Base-by-base conservation (phyloP, 768 basidiomycete species). In the Filobasidium floriforme region DNA sequence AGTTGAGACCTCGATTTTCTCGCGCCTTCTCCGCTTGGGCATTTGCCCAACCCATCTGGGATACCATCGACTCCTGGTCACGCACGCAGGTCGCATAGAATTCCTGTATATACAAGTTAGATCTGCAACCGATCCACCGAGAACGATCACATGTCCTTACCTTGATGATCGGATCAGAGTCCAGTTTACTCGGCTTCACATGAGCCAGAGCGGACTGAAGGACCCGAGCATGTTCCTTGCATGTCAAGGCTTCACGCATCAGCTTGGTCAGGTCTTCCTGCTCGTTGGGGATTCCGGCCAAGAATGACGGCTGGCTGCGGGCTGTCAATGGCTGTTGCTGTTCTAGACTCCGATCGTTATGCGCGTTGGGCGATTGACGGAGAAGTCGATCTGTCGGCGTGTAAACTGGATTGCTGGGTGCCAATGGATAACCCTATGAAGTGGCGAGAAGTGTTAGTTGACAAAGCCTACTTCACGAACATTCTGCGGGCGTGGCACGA, bases 11-110 rank as follows among this genome's bases (percentile, higher is more conserved):
- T 60, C 72, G 68, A 52, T 81, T 80, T 66, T 79, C 66, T 52
- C 60, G 66, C 43, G 66, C 61, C 37, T 67, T 62, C 67, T 72
- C 60, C 66, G 75, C 63, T 69, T 87, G 84, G 0, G 90, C 86
- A 24, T 86, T 84, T 3, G 92, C 92, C 92, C 92, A 94, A 7
- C 88, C 86, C 71, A 96, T 92, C 78, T 93, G 92, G 12, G 88
- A 86, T 69, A 82, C 87, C 29, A 94, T 85, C 12, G 92, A 83
- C 67, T 92, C 91, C 77, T 91, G 90, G 1, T 89, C 91, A 2
- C 84, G 82, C 37, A 85, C 83, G 75, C 90, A 92, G 73, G 89
- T 89, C 18, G 77, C 72, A 71, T 89, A 85, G 73, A 92, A 92
- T 79, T 93, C 92, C 90, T 94, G 66, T 10, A 19, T 94, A 65